Conservation (phyloP, 73 alveolate species). For the Paraurostyla sp. region DNA sequence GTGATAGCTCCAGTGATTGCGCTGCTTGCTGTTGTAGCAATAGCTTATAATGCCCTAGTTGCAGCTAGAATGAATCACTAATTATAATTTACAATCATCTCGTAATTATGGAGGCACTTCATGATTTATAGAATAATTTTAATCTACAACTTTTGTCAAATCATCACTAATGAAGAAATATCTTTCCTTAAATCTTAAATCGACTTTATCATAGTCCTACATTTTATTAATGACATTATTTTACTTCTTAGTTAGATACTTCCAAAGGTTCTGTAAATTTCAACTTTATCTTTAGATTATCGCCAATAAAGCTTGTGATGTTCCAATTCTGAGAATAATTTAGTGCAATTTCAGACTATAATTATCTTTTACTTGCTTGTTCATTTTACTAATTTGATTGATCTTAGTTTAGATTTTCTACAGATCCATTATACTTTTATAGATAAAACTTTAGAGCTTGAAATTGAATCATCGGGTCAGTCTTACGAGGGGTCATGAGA, state of each 20-base stretch:
- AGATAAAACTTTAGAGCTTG: neutral
- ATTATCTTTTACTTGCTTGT: neutral
- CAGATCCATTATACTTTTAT: neutral
- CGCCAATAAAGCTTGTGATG: neutral
- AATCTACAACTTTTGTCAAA: neutral
- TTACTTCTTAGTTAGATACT: neutral
- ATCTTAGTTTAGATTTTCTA: neutral
- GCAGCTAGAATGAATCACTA: neutral
- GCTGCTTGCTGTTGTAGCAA: neutral
- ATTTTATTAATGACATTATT: neutral
- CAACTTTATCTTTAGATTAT: neutral
- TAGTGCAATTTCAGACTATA: neutral
- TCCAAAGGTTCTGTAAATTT: neutral
- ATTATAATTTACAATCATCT: neutral
- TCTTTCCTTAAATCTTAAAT: neutral
- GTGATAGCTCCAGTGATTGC: conserved; percentile 13
- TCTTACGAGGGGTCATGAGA: neutral
- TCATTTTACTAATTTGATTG: neutral
- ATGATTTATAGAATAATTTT: neutral
- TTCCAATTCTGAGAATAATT: neutral
- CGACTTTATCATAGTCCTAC: neutral
- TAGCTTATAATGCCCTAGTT: neutral
- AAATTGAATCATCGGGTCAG: neutral
- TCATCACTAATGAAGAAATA: conserved; percentile 7
- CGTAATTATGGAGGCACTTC: neutral